A percentile compares a stretch with the other conserved stretches of the same genome.
Conservation (phyloP, 352 stramenopile genomes). For the Globisporangium echinulatum region DNA sequence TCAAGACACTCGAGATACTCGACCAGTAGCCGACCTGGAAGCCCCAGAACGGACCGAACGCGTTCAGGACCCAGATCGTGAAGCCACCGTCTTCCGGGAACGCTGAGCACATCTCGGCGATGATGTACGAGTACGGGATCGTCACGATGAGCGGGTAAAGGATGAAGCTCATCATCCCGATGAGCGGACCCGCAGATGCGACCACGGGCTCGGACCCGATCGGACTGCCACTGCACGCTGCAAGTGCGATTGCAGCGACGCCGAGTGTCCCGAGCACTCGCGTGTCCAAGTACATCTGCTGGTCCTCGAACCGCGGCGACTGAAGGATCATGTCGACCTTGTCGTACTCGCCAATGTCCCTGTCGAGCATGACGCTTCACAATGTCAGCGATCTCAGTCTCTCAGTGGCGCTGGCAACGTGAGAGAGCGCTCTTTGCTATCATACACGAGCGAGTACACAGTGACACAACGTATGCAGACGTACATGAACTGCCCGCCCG, state of each 20-base stretch:
- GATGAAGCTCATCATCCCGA: constrained; percentile 39
- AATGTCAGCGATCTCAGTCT: too few species aligned
- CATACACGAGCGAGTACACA: background rate
- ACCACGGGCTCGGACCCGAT: constrained; percentile 56
- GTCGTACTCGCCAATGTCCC: constrained; percentile 16
- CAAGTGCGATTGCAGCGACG: constrained; percentile 44
- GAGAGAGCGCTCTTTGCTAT: background rate
- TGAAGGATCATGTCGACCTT: constrained; percentile 22
- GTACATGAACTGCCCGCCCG: constrained; percentile 10
- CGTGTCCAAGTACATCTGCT: constrained; percentile 8
- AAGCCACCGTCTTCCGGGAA: constrained; percentile 77
- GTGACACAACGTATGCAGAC: background rate
- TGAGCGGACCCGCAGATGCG: constrained; percentile 39
- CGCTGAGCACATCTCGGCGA: constrained; percentile 59
- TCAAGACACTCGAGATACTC: constrained; percentile 60
- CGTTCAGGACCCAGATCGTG: constrained; percentile 57
- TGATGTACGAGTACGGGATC: constrained; percentile 45
- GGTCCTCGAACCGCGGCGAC: constrained; percentile 5
- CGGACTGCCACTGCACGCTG: constrained; percentile 36
- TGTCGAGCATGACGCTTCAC: background rate
- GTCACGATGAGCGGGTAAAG: constrained; percentile 64
- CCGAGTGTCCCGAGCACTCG: constrained; percentile 23
- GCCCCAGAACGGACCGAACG: constrained; percentile 72
- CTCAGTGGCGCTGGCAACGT: background rate
- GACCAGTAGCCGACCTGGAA: constrained; percentile 82